Conservation (phyloP, 768 basidiomycete genomes). For the Mycena sanguinolenta region DNA sequence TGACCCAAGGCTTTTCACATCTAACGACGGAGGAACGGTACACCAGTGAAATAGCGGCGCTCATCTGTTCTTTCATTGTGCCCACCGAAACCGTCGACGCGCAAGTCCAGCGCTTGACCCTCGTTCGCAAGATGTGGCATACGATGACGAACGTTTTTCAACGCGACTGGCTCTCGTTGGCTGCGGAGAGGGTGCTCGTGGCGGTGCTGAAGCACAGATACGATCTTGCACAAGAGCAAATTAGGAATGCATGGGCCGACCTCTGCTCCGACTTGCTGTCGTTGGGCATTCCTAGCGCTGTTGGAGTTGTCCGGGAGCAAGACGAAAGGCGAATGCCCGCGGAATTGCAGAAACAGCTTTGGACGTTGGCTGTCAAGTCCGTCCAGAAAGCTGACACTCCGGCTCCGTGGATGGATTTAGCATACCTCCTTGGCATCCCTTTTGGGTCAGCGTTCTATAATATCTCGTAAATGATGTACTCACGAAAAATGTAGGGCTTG, state of each 20-base stretch:
- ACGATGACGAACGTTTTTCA: constrained; percentile 64
- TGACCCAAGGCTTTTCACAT: constrained; percentile 55
- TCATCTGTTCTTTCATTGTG: constrained; percentile 53
- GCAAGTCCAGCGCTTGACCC: constrained; percentile 54
- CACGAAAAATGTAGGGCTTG: constrained; percentile 54
- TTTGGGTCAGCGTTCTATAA: constrained; percentile 53
- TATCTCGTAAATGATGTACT: constrained; percentile 10
- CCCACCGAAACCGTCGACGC: constrained; percentile 36
- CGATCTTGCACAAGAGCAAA: constrained; percentile 50
- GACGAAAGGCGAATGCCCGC: constrained; percentile 40
- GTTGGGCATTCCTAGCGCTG: constrained; percentile 53
- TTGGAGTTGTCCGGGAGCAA: constrained; percentile 49
- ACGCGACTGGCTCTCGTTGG: constrained; percentile 52
- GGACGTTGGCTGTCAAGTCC: constrained; percentile 58
- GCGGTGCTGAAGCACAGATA: constrained; percentile 61
- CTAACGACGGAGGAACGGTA: constrained; percentile 51
- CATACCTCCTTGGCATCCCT: constrained; percentile 62
- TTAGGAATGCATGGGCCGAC: constrained; percentile 60
- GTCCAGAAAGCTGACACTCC: constrained; percentile 42
- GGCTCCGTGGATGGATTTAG: constrained; percentile 55
- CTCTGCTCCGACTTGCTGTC: constrained; percentile 65
- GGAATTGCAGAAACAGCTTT: constrained; percentile 60
- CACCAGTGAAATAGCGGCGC: constrained; percentile 48
- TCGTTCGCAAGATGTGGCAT: constrained; percentile 64
- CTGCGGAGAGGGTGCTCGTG: constrained; percentile 62